Evolutionary conservation across 2,329 filamentous ascomycete species (phyloP), one percentile per base, ranked within the genome.

Genomic region (Cercospora zeina): DNA sequence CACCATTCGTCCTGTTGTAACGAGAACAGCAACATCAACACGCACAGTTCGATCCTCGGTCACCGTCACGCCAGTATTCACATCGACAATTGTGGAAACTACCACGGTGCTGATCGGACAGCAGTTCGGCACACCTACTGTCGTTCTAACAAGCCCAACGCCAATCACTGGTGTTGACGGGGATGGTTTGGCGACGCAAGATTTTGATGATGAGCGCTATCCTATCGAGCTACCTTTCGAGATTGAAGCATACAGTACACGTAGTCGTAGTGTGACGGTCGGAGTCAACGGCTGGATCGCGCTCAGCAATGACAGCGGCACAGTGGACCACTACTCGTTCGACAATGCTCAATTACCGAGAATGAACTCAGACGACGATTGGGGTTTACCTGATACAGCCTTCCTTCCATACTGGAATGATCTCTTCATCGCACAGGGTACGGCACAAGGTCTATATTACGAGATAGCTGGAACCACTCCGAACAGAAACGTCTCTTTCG

Each of bases 381-480:
- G 27, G 21, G 51, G 58, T 14, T 50, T 60, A 5, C 58, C 58
- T 24, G 58, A 60, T 33, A 63, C 53, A 24, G 58, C 34, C 33
- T 62, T 58, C 27, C 33, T 63, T n/a, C 62, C 67, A 1, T 68
- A 65, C 58, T 70, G 65, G 67, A 61, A 68, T 21, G 69, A 70
- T 49, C 60, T 67, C 3, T 65, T 64, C 51, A 59, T 70, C 8
- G 56, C 58, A 34, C 51, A 58, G 21, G 62, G 63, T 49, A 65
- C 63, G 4, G 34, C 59, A 2, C 63, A 69, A 19, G 67, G 68
- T 14, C 62, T 70, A 30, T 70, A 66, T 57, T 69, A 68, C 27
- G 58, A 68, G 36, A 34, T 62, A 11, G 45, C 54, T 16, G 62
- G 65, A 8, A 45, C 55, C 5, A 31, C 39, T 10, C 37, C 37